Evolutionary conservation across 441 rosid species (phyloP).

Genomic region (Populus hybrid): DNA sequence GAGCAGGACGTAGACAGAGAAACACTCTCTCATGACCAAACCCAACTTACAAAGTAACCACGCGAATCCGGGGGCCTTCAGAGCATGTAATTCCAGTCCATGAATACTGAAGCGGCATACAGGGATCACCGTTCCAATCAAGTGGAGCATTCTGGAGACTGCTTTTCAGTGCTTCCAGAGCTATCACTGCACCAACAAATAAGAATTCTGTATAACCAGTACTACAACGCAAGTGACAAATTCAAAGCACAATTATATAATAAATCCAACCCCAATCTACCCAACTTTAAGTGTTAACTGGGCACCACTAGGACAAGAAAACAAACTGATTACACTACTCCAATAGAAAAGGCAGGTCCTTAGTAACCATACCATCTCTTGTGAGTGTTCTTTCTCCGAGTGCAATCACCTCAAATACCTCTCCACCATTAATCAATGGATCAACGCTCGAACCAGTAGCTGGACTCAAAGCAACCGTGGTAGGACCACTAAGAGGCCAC

Average conservation of each 20-base stretch:
- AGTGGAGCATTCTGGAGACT: slow-evolving; percentile 50
- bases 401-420: slow-evolving; percentile 50
- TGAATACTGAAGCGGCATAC: slow-evolving; percentile 58
- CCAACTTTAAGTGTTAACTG: not conserved
- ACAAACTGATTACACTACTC: not conserved
- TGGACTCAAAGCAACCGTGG: slow-evolving; percentile 51
- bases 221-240: too few relatives aligned
- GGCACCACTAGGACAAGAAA: not conserved
- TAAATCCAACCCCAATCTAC: not conserved
- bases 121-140: slow-evolving; percentile 94
- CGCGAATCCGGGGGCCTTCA: slow-evolving; percentile 60
- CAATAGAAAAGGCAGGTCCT: not conserved
- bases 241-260: not conserved
- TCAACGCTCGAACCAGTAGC: slow-evolving; percentile 45
- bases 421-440: slow-evolving; percentile 82
- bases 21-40: not conserved
- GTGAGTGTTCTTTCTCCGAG: slow-evolving; percentile 70
- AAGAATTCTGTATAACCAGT: not conserved
- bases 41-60: slow-evolving; percentile 65
- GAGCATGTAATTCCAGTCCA: slow-evolving; percentile 86
- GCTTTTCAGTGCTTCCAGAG: slow-evolving; percentile 46
- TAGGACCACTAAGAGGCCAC: slow-evolving; percentile 75
- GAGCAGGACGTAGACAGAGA: slow-evolving; percentile 7
- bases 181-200: slow-evolving; percentile 46
- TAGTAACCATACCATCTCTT: slow-evolving; percentile 62